A percentile compares a stretch with the other conserved stretches of the same genome.
Evolutionary conservation across 441 rosid genomes (phyloP).

Genomic region (Erodium texanum): DNA sequence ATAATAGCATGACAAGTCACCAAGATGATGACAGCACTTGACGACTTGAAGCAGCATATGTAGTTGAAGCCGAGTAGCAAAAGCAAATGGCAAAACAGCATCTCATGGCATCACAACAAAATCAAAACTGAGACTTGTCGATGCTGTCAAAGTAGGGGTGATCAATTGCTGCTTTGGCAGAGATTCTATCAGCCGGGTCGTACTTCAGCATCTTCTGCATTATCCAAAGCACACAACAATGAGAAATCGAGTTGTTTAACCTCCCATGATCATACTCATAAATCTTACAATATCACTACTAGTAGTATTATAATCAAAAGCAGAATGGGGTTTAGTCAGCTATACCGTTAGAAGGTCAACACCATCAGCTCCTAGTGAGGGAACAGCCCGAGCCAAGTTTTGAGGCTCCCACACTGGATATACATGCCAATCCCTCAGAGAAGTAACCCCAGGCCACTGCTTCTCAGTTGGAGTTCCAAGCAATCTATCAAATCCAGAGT

Average conservation of each 20-base stretch:
- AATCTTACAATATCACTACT: not conserved
- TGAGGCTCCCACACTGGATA: slow-evolving; percentile 91
- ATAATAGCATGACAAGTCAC: slow-evolving; percentile 26
- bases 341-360: slow-evolving; percentile 76
- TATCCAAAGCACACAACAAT: not conserved
- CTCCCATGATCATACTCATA: not conserved
- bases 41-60: not conserved
- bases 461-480: slow-evolving; percentile 84
- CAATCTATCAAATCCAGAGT: slow-evolving; percentile 33
- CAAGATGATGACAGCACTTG: slow-evolving; percentile 32
- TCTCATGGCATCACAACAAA: not conserved
- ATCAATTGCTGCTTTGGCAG: slow-evolving; percentile 82
- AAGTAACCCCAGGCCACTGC: slow-evolving; percentile 79
- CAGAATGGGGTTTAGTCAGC: not conserved
- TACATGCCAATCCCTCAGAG: slow-evolving; percentile 82
- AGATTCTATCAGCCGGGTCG: slow-evolving; percentile 79
- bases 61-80: slow-evolving; percentile 4
- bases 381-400: slow-evolving; percentile 61
- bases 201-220: slow-evolving; percentile 74
- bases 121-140: slow-evolving; percentile 86
- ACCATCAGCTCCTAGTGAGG: slow-evolving; percentile 64
- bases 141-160: slow-evolving; percentile 84
- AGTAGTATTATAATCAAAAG: not conserved
- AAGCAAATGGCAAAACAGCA: not conserved
- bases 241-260: not conserved